Evolutionary conservation across 257 asterid genomes (phyloP).

Genomic region (Asclepias syriaca): DNA sequence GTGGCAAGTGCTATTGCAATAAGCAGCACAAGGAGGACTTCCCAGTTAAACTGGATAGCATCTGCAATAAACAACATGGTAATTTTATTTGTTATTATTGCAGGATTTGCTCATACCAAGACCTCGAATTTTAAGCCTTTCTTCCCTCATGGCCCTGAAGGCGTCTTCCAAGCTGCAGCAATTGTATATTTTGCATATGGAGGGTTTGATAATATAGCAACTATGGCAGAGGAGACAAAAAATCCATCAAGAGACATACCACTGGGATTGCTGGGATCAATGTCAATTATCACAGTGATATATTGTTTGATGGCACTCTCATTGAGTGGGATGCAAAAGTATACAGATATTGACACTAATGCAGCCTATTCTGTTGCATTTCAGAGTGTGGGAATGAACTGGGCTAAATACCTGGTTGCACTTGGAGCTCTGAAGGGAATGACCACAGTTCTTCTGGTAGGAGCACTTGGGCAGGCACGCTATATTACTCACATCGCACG

Average conservation of each 20-base stretch:
- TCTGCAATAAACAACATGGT: constrained; percentile 25
- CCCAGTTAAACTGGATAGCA: constrained; percentile 27
- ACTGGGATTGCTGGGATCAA: constrained; percentile 34
- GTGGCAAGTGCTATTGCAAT: constrained; percentile 22
- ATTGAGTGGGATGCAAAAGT: constrained; percentile 29
- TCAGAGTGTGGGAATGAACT: constrained; percentile 29
- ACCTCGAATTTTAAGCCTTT: constrained; percentile 26
- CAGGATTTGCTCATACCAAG: constrained; percentile 28
- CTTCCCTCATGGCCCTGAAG: constrained; percentile 27
- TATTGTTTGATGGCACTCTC: constrained; percentile 33
- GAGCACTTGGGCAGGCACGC: constrained; percentile 26
- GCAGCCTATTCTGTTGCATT: constrained; percentile 34
- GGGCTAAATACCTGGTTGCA: constrained; percentile 37
- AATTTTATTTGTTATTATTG: constrained; percentile 26
- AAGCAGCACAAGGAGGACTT: constrained; percentile 22
- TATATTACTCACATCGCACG: constrained; percentile 37
- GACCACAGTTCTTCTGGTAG: constrained; percentile 35
- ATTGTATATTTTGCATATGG: constrained; percentile 30
- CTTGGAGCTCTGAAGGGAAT: constrained; percentile 37
- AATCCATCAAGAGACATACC: constrained; percentile 37
- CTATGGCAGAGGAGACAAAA: constrained; percentile 29
- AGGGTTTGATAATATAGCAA: constrained; percentile 33
- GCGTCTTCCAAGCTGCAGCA: constrained; percentile 29
- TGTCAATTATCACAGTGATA: constrained; percentile 23
- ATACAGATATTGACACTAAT: constrained; percentile 22